Evolutionary conservation across 116 monocot genomes (phyloP).

Genomic region (Trichopus zeylanicus): DNA sequence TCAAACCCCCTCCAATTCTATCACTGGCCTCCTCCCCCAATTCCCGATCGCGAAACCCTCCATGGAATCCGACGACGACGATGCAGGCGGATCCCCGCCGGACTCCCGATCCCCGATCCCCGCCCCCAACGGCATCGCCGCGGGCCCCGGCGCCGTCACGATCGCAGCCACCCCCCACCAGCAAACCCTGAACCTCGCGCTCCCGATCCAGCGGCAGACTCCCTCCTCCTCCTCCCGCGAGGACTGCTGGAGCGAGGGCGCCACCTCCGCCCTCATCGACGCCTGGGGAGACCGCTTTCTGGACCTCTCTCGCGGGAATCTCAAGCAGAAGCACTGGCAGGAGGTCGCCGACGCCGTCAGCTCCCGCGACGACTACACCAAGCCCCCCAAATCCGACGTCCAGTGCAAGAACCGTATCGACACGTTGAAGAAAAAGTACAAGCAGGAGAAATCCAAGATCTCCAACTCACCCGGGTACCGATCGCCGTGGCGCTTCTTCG

Average conservation of each 20-base stretch:
- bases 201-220: slow-evolving; percentile 33
- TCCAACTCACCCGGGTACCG: slow-evolving; percentile 2
- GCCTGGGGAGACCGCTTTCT: slow-evolving; percentile 82
- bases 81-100: not conserved
- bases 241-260: slow-evolving; percentile 87
- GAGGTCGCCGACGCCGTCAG: slow-evolving; percentile 79
- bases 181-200: slow-evolving; percentile 33
- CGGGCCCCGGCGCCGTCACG: not conserved
- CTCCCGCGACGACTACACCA: slow-evolving; percentile 61
- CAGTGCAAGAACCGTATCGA: slow-evolving; percentile 95
- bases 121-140: not conserved
- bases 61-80: slow-evolving; percentile 3
- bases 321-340: slow-evolving; percentile 81
- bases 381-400: slow-evolving; percentile 44
- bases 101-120: not conserved
- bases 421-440: slow-evolving; percentile 89
- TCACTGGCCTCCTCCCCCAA: not conserved
- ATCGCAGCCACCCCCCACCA: slow-evolving; percentile 6
- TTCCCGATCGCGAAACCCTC: not conserved
- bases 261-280: slow-evolving; percentile 70
- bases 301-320: slow-evolving; percentile 73
- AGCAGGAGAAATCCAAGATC: slow-evolving; percentile 56
- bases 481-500: slow-evolving; percentile 54
- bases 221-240: slow-evolving; percentile 10
- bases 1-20: too few relatives aligned